Evolutionary conservation across 495 filamentous ascomycete species (phyloP).

Genomic region (Penicillium crystallinum): DNA sequence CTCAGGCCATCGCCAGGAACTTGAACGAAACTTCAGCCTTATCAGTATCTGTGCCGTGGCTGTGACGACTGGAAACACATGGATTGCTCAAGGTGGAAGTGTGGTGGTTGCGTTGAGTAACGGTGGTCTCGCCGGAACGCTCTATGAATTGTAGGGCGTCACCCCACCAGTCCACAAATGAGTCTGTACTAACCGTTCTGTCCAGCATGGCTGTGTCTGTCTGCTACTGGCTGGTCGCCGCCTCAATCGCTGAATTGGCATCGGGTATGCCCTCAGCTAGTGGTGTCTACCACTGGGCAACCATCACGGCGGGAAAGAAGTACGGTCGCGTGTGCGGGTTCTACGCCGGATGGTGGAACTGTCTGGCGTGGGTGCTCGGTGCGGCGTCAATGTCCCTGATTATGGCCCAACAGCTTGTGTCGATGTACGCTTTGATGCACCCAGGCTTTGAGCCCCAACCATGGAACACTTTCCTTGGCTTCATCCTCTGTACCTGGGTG

Average conservation of each 20-base stretch:
- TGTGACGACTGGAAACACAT: constrained; percentile 54
- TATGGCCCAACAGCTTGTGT: constrained; percentile 60
- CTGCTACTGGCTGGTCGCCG: constrained; percentile 49
- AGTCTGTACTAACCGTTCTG: constrained; percentile 10
- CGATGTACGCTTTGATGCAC: constrained; percentile 68
- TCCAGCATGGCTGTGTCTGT: constrained; percentile 43
- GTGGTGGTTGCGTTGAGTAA: constrained; percentile 40
- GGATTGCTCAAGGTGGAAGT: constrained; percentile 54
- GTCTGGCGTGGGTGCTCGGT: constrained; percentile 64
- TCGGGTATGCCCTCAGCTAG: constrained; percentile 76
- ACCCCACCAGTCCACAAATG: too few species aligned
- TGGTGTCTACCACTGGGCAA: constrained; percentile 82
- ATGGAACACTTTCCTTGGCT: constrained; percentile 75
- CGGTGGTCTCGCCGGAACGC: constrained; percentile 45
- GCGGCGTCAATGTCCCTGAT: constrained; percentile 65
- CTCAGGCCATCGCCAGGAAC: constrained; percentile 53
- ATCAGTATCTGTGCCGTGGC: constrained; percentile 53
- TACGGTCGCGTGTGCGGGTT: constrained; percentile 68
- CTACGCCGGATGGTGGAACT: constrained; percentile 78
- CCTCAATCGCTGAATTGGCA: constrained; percentile 66
- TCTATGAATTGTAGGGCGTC: constrained; percentile 48
- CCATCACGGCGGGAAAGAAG: constrained; percentile 59
- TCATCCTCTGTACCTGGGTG: constrained; percentile 62
- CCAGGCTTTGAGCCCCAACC: constrained; percentile 53
- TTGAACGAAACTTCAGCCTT: constrained; percentile 56